phyloP scores from a whole-genome alignment of 352 stramenopile species.

The Phytophthora lateralis region DNA sequence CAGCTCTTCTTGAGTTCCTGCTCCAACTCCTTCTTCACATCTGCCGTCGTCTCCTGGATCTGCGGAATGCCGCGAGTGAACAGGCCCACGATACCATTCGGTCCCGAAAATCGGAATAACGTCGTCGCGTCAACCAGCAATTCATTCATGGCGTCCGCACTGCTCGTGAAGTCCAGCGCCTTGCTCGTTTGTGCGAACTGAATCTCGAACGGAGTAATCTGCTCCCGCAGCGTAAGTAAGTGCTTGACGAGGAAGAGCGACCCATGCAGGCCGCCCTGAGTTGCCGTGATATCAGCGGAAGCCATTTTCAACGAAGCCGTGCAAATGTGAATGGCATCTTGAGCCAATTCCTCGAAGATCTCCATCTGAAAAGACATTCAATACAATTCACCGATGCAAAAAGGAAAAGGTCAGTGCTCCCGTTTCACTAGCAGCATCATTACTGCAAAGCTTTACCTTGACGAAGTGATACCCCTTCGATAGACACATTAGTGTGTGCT shows the following conservation, averaged over 20 bases:
- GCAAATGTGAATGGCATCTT: slow-evolving; percentile 85
- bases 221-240: slow-evolving; percentile 79
- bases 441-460: slow-evolving; percentile 45
- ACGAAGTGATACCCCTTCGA: slow-evolving; percentile 88
- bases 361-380: slow-evolving; percentile 55
- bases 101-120: slow-evolving; percentile 64
- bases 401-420: background rate
- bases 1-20: slow-evolving; percentile 84
- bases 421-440: background rate
- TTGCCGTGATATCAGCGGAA: slow-evolving; percentile 59
- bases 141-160: slow-evolving; percentile 71
- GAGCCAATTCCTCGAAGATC: slow-evolving; percentile 86
- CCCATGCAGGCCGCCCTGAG: slow-evolving; percentile 62
- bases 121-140: slow-evolving; percentile 69
- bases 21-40: slow-evolving; percentile 84
- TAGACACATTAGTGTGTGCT: slow-evolving; percentile 85
- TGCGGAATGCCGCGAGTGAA: slow-evolving; percentile 78
- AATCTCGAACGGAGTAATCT: slow-evolving; percentile 88
- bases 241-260: slow-evolving; percentile 85
- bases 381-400: slow-evolving; percentile 6
- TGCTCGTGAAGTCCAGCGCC: slow-evolving; percentile 79
- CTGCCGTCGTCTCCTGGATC: slow-evolving; percentile 77
- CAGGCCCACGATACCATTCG: slow-evolving; percentile 63
- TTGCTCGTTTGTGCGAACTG: slow-evolving; percentile 77
- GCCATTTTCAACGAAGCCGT: slow-evolving; percentile 80